These are phyloP conservation scores for Closterium sp. DNA, from an alignment of 139 green algal species.

Conservation along the genomic window DNA sequence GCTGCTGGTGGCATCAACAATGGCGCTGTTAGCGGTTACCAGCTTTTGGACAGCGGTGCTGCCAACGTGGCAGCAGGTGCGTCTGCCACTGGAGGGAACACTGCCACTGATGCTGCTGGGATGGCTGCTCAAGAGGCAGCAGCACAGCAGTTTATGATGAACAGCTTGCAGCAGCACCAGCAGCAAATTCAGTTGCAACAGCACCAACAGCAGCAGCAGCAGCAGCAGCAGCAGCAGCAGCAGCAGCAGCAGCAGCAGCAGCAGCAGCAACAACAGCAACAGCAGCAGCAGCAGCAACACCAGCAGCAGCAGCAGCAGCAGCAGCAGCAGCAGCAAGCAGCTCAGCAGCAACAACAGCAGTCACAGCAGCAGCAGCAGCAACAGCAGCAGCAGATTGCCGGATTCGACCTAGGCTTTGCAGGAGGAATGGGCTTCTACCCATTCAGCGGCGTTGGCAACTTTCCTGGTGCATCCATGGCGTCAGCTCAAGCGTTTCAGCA, in stretches of 20 bases:
- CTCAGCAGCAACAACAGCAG: neutral
- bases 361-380: neutral
- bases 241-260: neutral
- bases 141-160: neutral
- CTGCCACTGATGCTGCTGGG: neutral
- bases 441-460: neutral
- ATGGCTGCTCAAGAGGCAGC: neutral
- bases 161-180: neutral
- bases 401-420: neutral
- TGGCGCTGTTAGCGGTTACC: neutral
- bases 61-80: neutral
- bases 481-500: neutral
- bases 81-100: neutral
- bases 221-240: neutral
- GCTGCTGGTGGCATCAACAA: neutral
- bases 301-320: neutral
- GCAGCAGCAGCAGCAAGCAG: neutral
- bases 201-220: neutral
- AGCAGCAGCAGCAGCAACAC: neutral
- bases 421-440: neutral
- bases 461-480: neutral
- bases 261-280: neutral
- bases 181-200: neutral
- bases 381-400: neutral
- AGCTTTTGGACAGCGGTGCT: neutral